Conservation (phyloP, 108 stramenopile genomes). For the Aurantiochytrium sp. region DNA sequence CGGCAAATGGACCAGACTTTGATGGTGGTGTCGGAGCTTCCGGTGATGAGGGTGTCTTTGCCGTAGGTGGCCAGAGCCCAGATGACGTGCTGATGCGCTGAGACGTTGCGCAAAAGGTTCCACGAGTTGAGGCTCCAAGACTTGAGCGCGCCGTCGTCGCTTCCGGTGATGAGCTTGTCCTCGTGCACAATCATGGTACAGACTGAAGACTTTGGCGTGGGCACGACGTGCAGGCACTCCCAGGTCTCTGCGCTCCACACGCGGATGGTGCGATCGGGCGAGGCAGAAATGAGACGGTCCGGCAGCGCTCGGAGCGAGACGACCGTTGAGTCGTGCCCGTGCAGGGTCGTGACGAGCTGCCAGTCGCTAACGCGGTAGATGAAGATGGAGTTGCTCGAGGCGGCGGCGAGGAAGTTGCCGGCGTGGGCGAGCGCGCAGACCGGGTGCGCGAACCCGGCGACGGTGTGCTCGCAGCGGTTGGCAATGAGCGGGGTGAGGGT, state of each 20-base stretch:
- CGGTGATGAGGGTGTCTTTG: neutral
- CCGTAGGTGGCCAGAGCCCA: slow-evolving; percentile 15
- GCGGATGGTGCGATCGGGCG: neutral
- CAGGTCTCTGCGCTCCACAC: neutral
- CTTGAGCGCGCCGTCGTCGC: neutral
- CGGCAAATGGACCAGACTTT: neutral
- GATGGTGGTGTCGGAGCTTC: neutral
- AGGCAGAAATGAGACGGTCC: neutral
- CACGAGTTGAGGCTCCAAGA: neutral
- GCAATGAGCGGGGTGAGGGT: neutral
- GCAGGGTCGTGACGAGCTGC: neutral
- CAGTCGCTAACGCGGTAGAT: neutral
- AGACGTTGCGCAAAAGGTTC: neutral
- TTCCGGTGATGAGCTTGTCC: neutral
- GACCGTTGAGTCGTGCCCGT: neutral
- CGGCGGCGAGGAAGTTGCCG: neutral
- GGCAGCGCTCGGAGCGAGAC: neutral
- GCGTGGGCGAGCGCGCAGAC: neutral
- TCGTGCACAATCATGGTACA: neutral
- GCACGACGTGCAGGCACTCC: neutral
- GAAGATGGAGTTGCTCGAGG: slow-evolving; percentile 4
- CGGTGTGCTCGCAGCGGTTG: neutral
- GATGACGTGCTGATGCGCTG: slow-evolving; percentile 17
- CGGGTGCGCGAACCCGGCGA: neutral
- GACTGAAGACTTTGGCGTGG: neutral